Base-by-base conservation (phyloP, 306 rosid genomes). In the Coriaria nepalensis region DNA sequence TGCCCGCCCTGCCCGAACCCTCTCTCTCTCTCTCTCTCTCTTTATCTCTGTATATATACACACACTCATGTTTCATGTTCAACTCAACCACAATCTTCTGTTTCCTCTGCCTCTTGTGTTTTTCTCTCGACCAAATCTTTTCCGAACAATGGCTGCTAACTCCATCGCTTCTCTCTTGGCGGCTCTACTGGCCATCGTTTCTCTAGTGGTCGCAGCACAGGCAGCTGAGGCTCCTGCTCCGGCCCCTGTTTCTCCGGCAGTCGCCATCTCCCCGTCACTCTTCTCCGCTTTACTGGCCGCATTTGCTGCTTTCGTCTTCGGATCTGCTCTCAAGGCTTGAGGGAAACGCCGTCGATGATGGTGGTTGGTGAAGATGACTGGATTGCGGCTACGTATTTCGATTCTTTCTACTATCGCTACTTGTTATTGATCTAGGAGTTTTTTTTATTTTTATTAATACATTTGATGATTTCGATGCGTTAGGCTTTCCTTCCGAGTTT, bases 161-260 rank as follows among this genome's bases (percentile, higher is more conserved):
- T 43, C 76, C 2, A 72, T 49, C 35, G 48, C 64, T 33, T 57
- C 59, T 15, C 47, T 69, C 70, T 42, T 79, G 73, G 75, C 70
- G 11, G 54, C 75, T 9, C 10, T 70, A 33, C 12, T 57, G 60
- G 50, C 79, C 50, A 65, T 63, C 10, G 50, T 71, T 6, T 70
- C 78, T 12, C 47, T 54, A 37, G 9, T 57, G 35, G 76, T 52
- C 7, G 43, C 66, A 0, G 75, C 82, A 50, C 67, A 65, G 10
- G 76, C 72, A 0, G 74, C 76, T 0, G 94, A 92, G 0, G 66
- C 86, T 37, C 94, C 94, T 2, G 87, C 96, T 5, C 96, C 96
- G 0, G 65, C 81, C 60, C 98, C 98, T 4, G 0, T 54, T 5
- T 82, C 98, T 4, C 79, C 81, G 0, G 82, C 86, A 4, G 8